Percentiles rank a stretch among this genome's conserved stretches.
These are phyloP conservation scores for Xylaria curta DNA, from an alignment of 495 filamentous ascomycete species.

Conservation along the genomic window DNA sequence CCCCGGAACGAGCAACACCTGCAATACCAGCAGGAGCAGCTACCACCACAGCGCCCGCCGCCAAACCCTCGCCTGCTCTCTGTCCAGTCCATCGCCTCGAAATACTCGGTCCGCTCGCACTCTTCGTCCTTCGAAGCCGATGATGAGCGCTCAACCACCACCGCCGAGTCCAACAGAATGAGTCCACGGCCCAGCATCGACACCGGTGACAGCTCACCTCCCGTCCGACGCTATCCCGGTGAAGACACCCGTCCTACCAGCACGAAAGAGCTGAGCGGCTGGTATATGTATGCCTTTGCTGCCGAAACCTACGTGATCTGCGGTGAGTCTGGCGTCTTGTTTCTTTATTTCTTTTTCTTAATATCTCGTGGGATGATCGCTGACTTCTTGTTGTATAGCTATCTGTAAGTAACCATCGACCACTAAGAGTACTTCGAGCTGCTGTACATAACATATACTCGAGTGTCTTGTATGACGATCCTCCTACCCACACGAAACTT, in stretches of 20 bases:
- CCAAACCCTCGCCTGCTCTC: slow-evolving; percentile 52
- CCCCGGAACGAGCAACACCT: slow-evolving; percentile 17
- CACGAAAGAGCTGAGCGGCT: slow-evolving; percentile 84
- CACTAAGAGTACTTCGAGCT: not conserved
- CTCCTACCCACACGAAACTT: slow-evolving; percentile 18
- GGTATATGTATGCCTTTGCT: slow-evolving; percentile 96
- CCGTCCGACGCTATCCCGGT: slow-evolving; percentile 64
- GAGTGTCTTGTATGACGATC: not conserved
- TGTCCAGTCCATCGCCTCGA: slow-evolving; percentile 51
- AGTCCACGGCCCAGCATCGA: slow-evolving; percentile 39
- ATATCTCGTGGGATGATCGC: slow-evolving; percentile 3
- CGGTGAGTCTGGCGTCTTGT: slow-evolving; percentile 59
- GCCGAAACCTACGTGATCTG: slow-evolving; percentile 98
- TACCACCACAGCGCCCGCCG: slow-evolving; percentile 36
- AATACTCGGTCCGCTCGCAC: slow-evolving; percentile 49
- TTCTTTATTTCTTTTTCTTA: not conserved
- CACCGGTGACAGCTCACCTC: slow-evolving; percentile 26
- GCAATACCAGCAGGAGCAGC: slow-evolving; percentile 1
- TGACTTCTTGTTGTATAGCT: slow-evolving; percentile 33
- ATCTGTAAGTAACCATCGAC: slow-evolving; percentile 37
- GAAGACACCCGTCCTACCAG: slow-evolving; percentile 91
- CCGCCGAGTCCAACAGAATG: slow-evolving; percentile 46
- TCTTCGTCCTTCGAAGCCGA: slow-evolving; percentile 66
- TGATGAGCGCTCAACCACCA: slow-evolving; percentile 64
- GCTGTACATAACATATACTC: no score